These are phyloP conservation scores for Radiomyces spectabilis DNA, from an alignment of 192 early-diverging fungal genomes.

Conservation along the genomic window DNA sequence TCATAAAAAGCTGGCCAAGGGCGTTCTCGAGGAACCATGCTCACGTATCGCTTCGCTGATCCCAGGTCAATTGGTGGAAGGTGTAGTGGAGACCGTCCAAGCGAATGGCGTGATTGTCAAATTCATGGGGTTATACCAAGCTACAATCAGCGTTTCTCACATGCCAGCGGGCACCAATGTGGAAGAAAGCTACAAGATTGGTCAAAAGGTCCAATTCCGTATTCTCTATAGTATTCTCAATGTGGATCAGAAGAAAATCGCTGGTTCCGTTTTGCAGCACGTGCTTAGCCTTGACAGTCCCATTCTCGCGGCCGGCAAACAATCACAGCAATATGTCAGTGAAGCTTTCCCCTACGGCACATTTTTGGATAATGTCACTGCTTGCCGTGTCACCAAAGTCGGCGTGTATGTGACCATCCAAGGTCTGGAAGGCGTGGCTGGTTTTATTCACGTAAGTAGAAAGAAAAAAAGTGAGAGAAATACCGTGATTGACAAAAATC, in stretches of 20 bases:
- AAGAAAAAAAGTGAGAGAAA: not conserved
- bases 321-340: slow-evolving; percentile 22
- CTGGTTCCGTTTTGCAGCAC: slow-evolving; percentile 49
- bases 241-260: slow-evolving; percentile 53
- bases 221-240: slow-evolving; percentile 68
- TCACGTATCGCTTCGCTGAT: slow-evolving; percentile 70
- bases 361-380: slow-evolving; percentile 52
- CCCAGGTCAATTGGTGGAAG: slow-evolving; percentile 68
- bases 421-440: slow-evolving; percentile 30
- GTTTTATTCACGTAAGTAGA: slow-evolving; percentile 52
- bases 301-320: slow-evolving; percentile 2
- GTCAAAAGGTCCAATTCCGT: slow-evolving; percentile 58
- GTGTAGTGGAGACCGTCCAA: slow-evolving; percentile 54
- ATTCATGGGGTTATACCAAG: slow-evolving; percentile 82
- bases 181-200: slow-evolving; percentile 48
- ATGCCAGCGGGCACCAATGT: slow-evolving; percentile 40
- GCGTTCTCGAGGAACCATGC: slow-evolving; percentile 34
- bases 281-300: slow-evolving; percentile 37
- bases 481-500: slow-evolving; percentile 3
- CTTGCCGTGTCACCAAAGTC: slow-evolving; percentile 48
- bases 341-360: slow-evolving; percentile 61
- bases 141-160: slow-evolving; percentile 57
- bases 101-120: slow-evolving; percentile 60
- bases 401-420: slow-evolving; percentile 61
- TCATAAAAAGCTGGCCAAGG: slow-evolving; percentile 46